Evolutionary conservation across 805 yeast species (phyloP).

Genomic region (Zygoascus bituminiphila): DNA sequence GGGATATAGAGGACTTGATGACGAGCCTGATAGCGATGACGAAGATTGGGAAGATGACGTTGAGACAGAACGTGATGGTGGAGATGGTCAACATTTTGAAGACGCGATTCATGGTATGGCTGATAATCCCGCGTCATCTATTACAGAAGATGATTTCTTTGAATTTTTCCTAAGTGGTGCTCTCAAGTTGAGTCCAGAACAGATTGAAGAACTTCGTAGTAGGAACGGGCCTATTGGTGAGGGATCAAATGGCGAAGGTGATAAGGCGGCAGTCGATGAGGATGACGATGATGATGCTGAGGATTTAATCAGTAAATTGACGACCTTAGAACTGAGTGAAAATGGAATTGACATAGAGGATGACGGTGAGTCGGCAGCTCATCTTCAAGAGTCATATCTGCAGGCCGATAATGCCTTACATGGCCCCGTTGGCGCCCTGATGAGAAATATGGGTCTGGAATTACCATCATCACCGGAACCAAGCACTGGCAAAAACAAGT

Average conservation of each 20-base stretch:
- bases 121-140: constrained; percentile 27
- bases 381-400: neutral
- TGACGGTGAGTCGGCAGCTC: neutral
- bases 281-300: neutral
- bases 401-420: neutral
- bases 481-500: too few species aligned
- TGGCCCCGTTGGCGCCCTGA: neutral
- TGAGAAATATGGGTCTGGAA: neutral
- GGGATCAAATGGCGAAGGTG: neutral
- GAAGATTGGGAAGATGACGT: constrained; percentile 19
- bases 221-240: neutral
- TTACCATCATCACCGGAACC: too few species aligned
- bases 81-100: constrained; percentile 15
- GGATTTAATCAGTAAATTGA: neutral
- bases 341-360: neutral
- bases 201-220: constrained; percentile 28
- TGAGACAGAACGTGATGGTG: constrained; percentile 18
- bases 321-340: neutral
- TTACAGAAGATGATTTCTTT: constrained; percentile 63
- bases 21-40: constrained; percentile 15
- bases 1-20: constrained; percentile 2
- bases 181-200: constrained; percentile 39
- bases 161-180: constrained; percentile 55
- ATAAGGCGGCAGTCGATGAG: neutral
- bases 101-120: neutral